A percentile compares a stretch with the other conserved stretches of the same genome.
Conservation (phyloP, 2,329 filamentous ascomycete genomes). For the Parafenestella ontariensis region DNA sequence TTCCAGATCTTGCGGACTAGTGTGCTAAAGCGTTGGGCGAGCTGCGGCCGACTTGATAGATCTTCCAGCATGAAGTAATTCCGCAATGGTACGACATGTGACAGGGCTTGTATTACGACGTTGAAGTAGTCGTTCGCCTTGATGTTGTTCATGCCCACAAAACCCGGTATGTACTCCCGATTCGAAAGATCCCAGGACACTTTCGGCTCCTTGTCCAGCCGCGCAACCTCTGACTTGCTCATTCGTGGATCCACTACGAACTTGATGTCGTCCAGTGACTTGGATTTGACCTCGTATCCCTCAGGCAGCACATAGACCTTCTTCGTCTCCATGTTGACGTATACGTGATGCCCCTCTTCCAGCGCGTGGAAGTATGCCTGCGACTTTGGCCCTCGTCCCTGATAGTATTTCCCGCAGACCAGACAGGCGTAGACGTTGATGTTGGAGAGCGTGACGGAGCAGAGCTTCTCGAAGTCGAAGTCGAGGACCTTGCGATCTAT, state of each 20-base stretch:
- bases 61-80: constrained; percentile 93
- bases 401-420: constrained; percentile 97
- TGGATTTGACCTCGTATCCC: constrained; percentile 94
- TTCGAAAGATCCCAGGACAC: constrained; percentile 79
- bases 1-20: constrained; percentile 98
- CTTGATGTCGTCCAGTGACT: constrained; percentile 96
- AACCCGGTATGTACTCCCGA: constrained; percentile 89
- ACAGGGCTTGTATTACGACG: constrained; percentile 87
- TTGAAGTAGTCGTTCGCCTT: constrained; percentile 99
- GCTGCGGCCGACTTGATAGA: constrained; percentile 75
- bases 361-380: constrained; percentile 98
- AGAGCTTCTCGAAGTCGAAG: constrained; percentile 99
- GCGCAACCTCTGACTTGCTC: constrained; percentile 77
- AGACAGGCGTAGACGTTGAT: constrained; percentile 99
- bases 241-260: constrained; percentile 94
- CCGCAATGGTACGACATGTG: constrained; percentile 86
- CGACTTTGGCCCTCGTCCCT: constrained; percentile 90
- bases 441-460: constrained; percentile 93
- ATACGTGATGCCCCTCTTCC: constrained; percentile 95
- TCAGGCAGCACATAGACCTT: constrained; percentile 92
- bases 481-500: constrained; percentile 92
- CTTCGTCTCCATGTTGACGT: constrained; percentile 95
- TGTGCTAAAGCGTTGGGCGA: constrained; percentile 86
- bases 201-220: constrained; percentile 72
- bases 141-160: constrained; percentile 99